Conservation (phyloP, 139 green algal species). For the Pleodorina starrii region DNA sequence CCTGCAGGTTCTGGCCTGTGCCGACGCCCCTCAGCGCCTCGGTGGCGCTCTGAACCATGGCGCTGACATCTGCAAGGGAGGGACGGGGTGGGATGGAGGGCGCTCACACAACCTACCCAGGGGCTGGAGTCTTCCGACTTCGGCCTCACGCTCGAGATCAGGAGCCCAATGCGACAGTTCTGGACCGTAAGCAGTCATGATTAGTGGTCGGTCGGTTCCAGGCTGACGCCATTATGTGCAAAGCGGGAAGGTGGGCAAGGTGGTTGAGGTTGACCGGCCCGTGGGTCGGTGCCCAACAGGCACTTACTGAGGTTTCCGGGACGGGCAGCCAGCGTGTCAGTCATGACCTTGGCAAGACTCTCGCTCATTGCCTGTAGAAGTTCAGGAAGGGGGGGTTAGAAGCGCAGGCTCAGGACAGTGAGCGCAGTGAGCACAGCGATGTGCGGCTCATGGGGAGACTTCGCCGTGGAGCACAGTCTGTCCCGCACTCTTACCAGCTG, state of each 20-base stretch:
- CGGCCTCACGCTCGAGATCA: no score
- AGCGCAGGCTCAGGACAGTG: no score
- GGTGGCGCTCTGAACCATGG: conserved; percentile 25
- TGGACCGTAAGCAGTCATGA: no score
- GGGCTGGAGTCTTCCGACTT: no score
- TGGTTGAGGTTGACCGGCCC: not conserved
- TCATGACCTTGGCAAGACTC: conserved; percentile 14
- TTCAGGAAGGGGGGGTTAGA: not conserved
- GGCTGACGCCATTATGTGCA: not conserved
- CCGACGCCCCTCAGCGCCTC: not conserved
- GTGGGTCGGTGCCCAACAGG: not conserved
- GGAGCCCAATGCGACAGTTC: no score
- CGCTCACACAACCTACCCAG: no score
- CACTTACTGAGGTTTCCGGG: not conserved
- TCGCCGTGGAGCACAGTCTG: no score
- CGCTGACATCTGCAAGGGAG: not conserved
- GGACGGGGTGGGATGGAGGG: no score
- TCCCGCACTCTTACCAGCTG: no score
- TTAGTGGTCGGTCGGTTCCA: no score
- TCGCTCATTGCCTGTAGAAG: not conserved
- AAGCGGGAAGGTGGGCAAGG: not conserved
- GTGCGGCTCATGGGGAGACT: no score
- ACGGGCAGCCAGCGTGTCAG: not conserved
- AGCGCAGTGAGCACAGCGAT: no score
- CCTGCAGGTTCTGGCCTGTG: conserved; percentile 29